Percentiles rank a stretch among this genome's conserved stretches.
phyloP scores from a whole-genome alignment of 108 stramenopile genomes.

The Cyclostephanos invisitatus region DNA sequence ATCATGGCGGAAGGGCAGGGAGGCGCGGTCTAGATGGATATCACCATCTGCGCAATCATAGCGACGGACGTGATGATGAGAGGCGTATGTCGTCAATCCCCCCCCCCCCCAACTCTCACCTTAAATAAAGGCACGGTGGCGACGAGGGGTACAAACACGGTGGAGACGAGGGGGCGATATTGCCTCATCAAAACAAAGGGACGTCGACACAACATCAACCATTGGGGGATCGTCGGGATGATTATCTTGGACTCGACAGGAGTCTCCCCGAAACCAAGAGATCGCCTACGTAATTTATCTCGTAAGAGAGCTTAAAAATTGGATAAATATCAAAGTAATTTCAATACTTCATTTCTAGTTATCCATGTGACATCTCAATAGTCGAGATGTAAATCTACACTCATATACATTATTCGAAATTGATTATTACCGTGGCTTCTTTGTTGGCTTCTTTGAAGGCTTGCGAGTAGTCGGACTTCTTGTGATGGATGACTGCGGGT shows the following conservation, averaged over 20 bases:
- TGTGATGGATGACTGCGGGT: not conserved
- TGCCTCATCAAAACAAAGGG: slow-evolving; percentile 42
- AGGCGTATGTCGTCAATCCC: not conserved
- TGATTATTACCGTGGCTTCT: too few relatives aligned
- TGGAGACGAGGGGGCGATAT: slow-evolving; percentile 51
- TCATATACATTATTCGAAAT: too few relatives aligned
- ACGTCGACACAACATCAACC: not conserved
- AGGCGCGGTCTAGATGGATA: not conserved
- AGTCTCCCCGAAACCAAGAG: slow-evolving; percentile 53
- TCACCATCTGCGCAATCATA: not conserved
- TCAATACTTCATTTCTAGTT: not conserved
- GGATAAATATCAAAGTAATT: not conserved
- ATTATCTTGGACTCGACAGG: slow-evolving; percentile 64
- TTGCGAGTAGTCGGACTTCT: not conserved
- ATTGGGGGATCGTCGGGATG: not conserved
- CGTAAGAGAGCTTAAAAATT: too few relatives aligned
- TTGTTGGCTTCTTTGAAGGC: not conserved
- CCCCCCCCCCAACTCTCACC: too few relatives aligned
- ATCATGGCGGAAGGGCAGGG: not conserved
- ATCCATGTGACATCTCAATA: not conserved
- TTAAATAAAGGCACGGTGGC: slow-evolving; percentile 9
- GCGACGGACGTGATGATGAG: not conserved
- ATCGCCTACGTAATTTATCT: slow-evolving; percentile 8
- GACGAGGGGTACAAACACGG: not conserved
- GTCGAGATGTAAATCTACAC: too few relatives aligned